phyloP scores from a whole-genome alignment of 2,329 filamentous ascomycete genomes.

The Metarhizium rileyi region DNA sequence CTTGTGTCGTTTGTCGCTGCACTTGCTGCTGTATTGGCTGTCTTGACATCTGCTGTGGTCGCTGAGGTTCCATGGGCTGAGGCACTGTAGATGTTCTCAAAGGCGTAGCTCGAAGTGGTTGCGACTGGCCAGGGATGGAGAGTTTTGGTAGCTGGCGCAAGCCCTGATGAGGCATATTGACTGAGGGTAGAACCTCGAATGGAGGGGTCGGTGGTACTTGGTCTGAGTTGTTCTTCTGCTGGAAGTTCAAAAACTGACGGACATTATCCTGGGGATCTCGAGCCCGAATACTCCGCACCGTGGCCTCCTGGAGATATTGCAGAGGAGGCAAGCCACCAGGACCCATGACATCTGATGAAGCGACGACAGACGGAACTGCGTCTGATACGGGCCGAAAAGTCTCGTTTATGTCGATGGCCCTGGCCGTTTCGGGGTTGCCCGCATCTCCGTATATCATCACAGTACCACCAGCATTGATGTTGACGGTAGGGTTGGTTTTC shows the following conservation, averaged over 20 bases:
- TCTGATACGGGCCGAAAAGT: conserved; percentile 61
- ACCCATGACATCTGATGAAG: conserved; percentile 83
- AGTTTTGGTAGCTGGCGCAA: conserved; percentile 53
- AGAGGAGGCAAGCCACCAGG: conserved; percentile 54
- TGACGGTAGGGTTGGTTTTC: conserved; percentile 60
- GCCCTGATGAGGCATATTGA: conserved; percentile 39
- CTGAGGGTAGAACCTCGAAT: conserved; percentile 50
- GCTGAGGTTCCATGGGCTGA: conserved; percentile 15
- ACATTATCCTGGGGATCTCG: conserved; percentile 89
- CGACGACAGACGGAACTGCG: conserved; percentile 70
- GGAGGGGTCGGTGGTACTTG: conserved; percentile 62
- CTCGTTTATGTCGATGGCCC: conserved; percentile 45
- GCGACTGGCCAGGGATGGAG: conserved; percentile 40
- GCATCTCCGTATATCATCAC: conserved; percentile 72
- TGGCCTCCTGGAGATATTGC: conserved; percentile 62
- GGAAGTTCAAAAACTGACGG: conserved; percentile 80
- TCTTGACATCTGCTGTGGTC: conserved; percentile 14
- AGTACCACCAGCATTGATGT: conserved; percentile 46
- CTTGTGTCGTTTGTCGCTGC: conserved; percentile 10
- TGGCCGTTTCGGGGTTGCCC: conserved; percentile 61
- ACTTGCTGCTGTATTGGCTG: conserved; percentile 16
- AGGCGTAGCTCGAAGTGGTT: conserved; percentile 18
- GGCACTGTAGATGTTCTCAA: conserved; percentile 19
- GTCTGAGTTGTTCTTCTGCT: conserved; percentile 45
- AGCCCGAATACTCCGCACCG: conserved; percentile 57